A percentile compares a stretch with the other conserved stretches of the same genome.
phyloP scores from a whole-genome alignment of 75 land plant species.

The Cryptomeria japonica region DNA sequence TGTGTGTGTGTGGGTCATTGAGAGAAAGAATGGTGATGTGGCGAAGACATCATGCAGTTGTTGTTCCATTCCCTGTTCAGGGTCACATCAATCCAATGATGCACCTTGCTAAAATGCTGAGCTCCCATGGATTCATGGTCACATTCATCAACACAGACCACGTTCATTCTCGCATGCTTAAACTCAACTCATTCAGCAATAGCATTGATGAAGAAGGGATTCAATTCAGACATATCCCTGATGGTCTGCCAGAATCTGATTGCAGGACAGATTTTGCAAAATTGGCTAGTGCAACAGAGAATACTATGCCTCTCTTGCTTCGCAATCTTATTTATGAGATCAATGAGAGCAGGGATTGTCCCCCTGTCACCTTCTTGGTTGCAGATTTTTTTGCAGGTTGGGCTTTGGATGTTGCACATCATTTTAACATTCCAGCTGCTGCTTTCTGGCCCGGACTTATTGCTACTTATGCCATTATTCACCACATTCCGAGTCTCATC shows the following conservation, averaged over 20 bases:
- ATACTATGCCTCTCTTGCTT: neutral
- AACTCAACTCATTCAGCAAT: neutral
- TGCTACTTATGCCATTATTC: constrained; percentile 14
- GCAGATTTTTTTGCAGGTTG: constrained; percentile 13
- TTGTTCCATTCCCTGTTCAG: constrained; percentile 9
- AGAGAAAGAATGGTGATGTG: neutral
- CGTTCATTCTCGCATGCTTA: neutral
- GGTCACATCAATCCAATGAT: constrained; percentile 16
- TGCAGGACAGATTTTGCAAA: neutral
- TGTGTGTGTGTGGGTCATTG: neutral
- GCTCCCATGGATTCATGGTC: neutral
- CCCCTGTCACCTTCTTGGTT: neutral
- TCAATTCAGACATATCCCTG: constrained; percentile 3
- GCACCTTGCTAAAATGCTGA: constrained; percentile 1
- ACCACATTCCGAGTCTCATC: neutral
- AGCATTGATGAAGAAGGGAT: neutral
- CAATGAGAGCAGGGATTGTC: neutral
- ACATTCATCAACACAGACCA: constrained; percentile 1
- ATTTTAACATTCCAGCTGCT: neutral
- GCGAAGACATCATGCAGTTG: neutral
- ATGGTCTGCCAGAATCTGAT: constrained; percentile 10
- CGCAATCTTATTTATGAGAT: neutral
- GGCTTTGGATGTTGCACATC: constrained; percentile 4
- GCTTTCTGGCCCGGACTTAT: constrained; percentile 9
- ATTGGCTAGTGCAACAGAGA: neutral